Base-by-base conservation (phyloP, 2,329 filamentous ascomycete genomes). In the Ophiosphaerella korrae region DNA sequence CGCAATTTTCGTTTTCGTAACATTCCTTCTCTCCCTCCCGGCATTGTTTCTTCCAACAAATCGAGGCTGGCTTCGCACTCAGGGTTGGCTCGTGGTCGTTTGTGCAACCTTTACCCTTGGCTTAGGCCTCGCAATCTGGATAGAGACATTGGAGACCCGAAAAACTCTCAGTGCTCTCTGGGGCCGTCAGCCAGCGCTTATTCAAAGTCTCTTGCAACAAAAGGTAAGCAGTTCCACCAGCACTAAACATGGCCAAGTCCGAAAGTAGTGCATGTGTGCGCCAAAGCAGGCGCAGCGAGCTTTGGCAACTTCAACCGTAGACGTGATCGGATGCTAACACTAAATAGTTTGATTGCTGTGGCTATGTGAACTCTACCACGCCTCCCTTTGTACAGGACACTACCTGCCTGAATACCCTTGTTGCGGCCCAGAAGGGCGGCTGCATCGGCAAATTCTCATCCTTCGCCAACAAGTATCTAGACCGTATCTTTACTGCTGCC, bases 401-500 rank as follows among this genome's bases (percentile, higher is more conserved):
- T 5, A 84, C 81, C 1, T 94, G 90, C 72, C 81, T 84, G 8
- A 89, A 85, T 66, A 84, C 88, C 6, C 84, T 88, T 2, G 82
- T 86, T 33, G 89, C 90, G 2, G 86, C 87, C 12, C 80, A 89
- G 32, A 82, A 87, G 68, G 80, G 82, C 49, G 88, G 89, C 7
- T 94, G 90, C 70, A 82, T 88, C 13, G 78, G 81, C 2, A 81
- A 86, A 1, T 85, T 94, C 61, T 82, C 83, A 21, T 82, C 77
- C 46, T 91, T 88, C 64, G 82, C 86, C 51, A 92, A 91, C 73
- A 76, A 78, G 50, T 89, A 88, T 66, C 77, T 93, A 57, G 88
- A 92, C 74, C 75, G 85, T 48, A 84, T 93, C 67, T 94, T 93
- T 73, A 94, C 90, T 1, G 85, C 84, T 21, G 80, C 88, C 47